Conservation (phyloP, 2,329 filamentous ascomycete species). For the Aspergillus cejpii region DNA sequence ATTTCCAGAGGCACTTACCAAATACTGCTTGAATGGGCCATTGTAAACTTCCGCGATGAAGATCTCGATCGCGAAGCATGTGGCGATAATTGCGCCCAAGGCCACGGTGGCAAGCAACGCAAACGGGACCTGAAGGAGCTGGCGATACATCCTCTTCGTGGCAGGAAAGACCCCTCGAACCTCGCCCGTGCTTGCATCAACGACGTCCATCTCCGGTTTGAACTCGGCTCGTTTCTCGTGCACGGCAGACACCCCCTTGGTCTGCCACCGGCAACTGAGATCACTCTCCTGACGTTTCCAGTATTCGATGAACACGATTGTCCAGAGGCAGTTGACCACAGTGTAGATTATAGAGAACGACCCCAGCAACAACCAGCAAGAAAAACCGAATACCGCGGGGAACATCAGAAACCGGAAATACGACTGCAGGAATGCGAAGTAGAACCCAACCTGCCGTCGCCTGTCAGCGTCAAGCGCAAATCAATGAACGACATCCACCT, state of each 20-base stretch:
- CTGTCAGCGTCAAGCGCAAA: not conserved
- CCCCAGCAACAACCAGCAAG: constrained; percentile 73
- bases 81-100: constrained; percentile 78
- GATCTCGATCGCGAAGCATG: constrained; percentile 90
- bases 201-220: constrained; percentile 65
- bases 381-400: constrained; percentile 71
- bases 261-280: constrained; percentile 82
- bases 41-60: constrained; percentile 94
- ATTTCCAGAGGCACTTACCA: constrained; percentile 51
- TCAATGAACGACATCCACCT: constrained; percentile 6
- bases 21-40: constrained; percentile 76
- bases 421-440: constrained; percentile 91
- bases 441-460: constrained; percentile 66
- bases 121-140: constrained; percentile 84
- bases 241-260: constrained; percentile 76
- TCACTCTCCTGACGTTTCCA: constrained; percentile 94
- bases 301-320: constrained; percentile 84
- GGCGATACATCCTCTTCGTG: constrained; percentile 68
- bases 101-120: constrained; percentile 66
- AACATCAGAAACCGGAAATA: constrained; percentile 84
- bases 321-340: constrained; percentile 73
- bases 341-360: constrained; percentile 80
- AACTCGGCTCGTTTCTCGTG: constrained; percentile 73
- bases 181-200: constrained; percentile 80
- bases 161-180: constrained; percentile 68